Evolutionary conservation across 495 filamentous ascomycete species (phyloP).

Genomic region (Viridothelium virens): DNA sequence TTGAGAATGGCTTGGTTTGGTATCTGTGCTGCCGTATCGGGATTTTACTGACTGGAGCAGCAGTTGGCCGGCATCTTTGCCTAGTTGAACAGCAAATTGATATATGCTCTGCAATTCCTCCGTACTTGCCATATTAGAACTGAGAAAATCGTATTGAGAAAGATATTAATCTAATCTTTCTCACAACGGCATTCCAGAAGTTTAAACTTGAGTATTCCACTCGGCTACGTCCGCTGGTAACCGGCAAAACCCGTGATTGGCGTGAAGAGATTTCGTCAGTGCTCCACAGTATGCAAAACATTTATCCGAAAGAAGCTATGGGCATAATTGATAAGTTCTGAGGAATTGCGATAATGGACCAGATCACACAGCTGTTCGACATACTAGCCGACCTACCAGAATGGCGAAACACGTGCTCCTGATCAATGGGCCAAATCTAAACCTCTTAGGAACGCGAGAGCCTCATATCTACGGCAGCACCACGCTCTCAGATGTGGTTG

Average conservation of each 20-base stretch:
- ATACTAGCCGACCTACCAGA: background rate
- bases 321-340: background rate
- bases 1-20: conserved; percentile 29
- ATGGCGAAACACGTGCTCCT: conserved; percentile 56
- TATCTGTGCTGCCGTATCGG: conserved; percentile 38
- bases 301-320: background rate
- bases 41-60: conserved; percentile 47
- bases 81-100: conserved; percentile 55
- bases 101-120: conserved; percentile 52
- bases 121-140: background rate
- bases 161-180: background rate
- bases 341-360: background rate
- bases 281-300: background rate
- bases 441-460: conserved; percentile 66
- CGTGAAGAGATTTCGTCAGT: background rate
- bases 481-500: conserved; percentile 53
- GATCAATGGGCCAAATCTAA: conserved; percentile 74
- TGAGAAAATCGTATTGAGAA: background rate
- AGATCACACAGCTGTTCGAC: background rate
- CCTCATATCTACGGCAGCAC: conserved; percentile 54
- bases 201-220: background rate
- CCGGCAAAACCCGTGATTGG: background rate
- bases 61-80: conserved; percentile 54
- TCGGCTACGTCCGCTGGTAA: background rate
- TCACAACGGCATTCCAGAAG: background rate